Base-by-base conservation (phyloP, 805 yeast species). In the Isabelozyma heimii region DNA sequence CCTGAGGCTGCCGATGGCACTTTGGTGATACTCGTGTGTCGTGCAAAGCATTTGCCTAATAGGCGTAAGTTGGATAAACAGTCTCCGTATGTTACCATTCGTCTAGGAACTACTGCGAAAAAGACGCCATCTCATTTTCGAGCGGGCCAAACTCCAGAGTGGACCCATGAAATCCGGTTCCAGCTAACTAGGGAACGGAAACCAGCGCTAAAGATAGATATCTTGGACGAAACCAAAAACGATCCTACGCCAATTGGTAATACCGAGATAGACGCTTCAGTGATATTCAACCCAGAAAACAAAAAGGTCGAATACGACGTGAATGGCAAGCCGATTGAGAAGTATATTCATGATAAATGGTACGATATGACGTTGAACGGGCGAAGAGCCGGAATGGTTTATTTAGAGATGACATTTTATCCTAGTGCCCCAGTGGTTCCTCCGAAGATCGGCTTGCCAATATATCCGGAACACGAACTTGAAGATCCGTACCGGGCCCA, bases 101-200 rank as follows among this genome's bases (percentile, higher is more conserved):
- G 98, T 48, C 76, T 94, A 5, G 92, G 91, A 27, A 89, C 89
- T 51, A 80, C 81, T 57, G 92, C 95, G 8, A 84, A 87, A 54
- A 83, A 86, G 59, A 89, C 97, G 0, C 84, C 83, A 35, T 78
- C 89, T 0, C 83, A 88, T 50, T 79, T 81, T 46, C 72, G 98
- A 55, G 99, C 97, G 1, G 99, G 99, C 1, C 99, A 94, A 63
- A 87, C 89, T 4, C 99, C 99, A 1, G 80, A 75, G 16, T 94
- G 97, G 89, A 84, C 89, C 51, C 83, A 83, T 51, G 90, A 88
- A 53, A 73, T 87, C 49, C 72, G 89, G 55, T 89, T 87, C 60
- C 79, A 79, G 37, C 72, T 89, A 24, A 76, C 83, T 1, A 77
- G 87, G 7, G 87, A 84, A 37, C 75, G 85, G 26, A 82, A 78